Evolutionary conservation across 352 stramenopile genomes (phyloP).

Genomic region (Pythium aristosporum): DNA sequence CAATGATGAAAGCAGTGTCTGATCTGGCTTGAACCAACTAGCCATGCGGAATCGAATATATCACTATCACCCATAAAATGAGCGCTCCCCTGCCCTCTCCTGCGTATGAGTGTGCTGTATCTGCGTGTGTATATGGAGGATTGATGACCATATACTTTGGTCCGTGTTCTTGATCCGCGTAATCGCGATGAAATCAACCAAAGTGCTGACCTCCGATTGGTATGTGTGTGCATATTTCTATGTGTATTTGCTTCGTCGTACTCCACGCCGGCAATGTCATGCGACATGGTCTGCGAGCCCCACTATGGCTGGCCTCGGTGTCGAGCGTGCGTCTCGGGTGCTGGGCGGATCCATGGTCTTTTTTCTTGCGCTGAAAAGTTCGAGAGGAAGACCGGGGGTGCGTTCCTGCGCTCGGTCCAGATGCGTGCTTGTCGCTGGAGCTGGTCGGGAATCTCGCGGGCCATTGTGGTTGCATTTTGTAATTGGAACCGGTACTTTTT

Average conservation of each 20-base stretch:
- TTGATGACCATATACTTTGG: conserved; percentile 90
- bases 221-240: conserved; percentile 21
- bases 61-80: conserved; percentile 94
- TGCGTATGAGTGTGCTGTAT: conserved; percentile 11
- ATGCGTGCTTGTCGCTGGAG: conserved; percentile 7
- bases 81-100: conserved; percentile 46
- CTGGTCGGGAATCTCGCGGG: conserved; percentile 19
- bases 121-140: conserved; percentile 31
- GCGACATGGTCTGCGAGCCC: conserved; percentile 27
- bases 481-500: conserved; percentile 88
- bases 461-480: conserved; percentile 56
- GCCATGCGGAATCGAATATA: conserved; percentile 89
- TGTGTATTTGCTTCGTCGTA: conserved; percentile 69
- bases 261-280: conserved; percentile 90
- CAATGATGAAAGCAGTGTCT: conserved; percentile 84
- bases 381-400: conserved; percentile 16
- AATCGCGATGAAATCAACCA: conserved; percentile 90
- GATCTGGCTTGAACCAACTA: conserved; percentile 92
- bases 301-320: conserved; percentile 13
- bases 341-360: too few relatives aligned
- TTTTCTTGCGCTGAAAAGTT: conserved; percentile 84
- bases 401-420: conserved; percentile 12
- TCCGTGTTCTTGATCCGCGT: conserved; percentile 91
- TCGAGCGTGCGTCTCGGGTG: conserved; percentile 15
- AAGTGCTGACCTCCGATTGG: conserved; percentile 72